Evolutionary conservation across 176 grass and related monocot species (phyloP).

Genomic region (Echinochloa phyllopogon): DNA sequence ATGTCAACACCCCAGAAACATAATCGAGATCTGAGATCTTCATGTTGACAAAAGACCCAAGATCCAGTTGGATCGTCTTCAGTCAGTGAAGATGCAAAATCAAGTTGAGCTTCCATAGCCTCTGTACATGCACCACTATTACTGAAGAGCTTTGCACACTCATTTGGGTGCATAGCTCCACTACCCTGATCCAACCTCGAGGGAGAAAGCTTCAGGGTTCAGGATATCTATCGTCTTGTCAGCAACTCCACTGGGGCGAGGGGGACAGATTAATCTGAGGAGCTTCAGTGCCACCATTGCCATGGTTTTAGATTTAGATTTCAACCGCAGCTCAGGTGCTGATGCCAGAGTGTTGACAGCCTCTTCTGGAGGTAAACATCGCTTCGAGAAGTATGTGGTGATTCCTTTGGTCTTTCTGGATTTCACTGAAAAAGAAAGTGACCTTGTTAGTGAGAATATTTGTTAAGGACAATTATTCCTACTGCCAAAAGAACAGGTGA

Average conservation of each 20-base stretch:
- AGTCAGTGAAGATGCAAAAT: not conserved
- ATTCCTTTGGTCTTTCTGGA: constrained; percentile 54
- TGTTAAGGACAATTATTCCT: not conserved
- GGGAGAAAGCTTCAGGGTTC: not conserved
- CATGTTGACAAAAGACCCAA: constrained; percentile 11
- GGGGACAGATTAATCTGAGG: constrained; percentile 42
- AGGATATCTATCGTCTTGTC: not conserved
- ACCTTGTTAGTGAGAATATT: not conserved
- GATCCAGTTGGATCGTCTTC: not conserved
- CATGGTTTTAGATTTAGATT: constrained; percentile 40
- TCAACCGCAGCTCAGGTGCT: constrained; percentile 55
- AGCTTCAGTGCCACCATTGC: constrained; percentile 29
- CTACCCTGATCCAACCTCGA: not conserved
- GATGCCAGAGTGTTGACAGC: constrained; percentile 40
- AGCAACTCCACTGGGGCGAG: not conserved
- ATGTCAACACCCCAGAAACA: constrained; percentile 31
- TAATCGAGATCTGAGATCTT: constrained; percentile 20
- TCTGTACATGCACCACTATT: constrained; percentile 2
- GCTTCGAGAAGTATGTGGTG: constrained; percentile 81
- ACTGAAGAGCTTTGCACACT: constrained; percentile 9
- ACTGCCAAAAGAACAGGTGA: constrained; percentile 40
- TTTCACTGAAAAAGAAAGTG: constrained; percentile 51
- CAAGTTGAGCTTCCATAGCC: not conserved
- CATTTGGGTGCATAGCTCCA: not conserved
- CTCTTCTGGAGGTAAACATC: constrained; percentile 83